A percentile compares a stretch with the other conserved stretches of the same genome.
These are phyloP conservation scores for Rhodofomes roseus DNA, from an alignment of 1,284 basidiomycete genomes.

Conservation along the genomic window DNA sequence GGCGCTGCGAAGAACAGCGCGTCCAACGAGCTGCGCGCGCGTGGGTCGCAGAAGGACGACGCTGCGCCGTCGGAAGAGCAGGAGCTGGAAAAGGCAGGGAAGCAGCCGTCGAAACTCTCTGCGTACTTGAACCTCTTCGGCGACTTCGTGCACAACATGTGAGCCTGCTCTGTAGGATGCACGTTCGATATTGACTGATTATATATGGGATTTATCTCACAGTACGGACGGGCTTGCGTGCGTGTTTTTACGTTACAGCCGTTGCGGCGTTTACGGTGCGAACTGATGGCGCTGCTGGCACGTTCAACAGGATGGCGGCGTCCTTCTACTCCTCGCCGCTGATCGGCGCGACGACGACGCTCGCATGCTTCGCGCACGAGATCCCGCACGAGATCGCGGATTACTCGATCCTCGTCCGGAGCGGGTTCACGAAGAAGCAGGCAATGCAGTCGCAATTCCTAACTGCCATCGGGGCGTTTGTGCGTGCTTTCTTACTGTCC, in stretches of 20 bases:
- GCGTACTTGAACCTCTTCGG: constrained; percentile 90
- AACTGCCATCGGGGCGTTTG: constrained; percentile 86
- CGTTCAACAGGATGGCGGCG: constrained; percentile 69
- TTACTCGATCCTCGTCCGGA: constrained; percentile 85
- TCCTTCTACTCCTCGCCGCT: constrained; percentile 88
- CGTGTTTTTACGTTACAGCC: constrained; percentile 27
- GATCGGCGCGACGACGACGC: constrained; percentile 85
- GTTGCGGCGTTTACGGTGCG: neutral
- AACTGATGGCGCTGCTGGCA: neutral
- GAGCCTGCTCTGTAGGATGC: constrained; percentile 23
- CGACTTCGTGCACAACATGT: constrained; percentile 88
- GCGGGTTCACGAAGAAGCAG: constrained; percentile 84
- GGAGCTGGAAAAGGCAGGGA: constrained; percentile 32
- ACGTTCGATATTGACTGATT: constrained; percentile 6
- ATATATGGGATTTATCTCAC: constrained; percentile 8
- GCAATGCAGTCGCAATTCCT: constrained; percentile 90
- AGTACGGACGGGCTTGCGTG: constrained; percentile 86
- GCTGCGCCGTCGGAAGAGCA: constrained; percentile 21
- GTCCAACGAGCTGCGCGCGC: constrained; percentile 30
- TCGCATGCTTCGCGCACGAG: constrained; percentile 90
- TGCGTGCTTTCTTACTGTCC: constrained; percentile 38
- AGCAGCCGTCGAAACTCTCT: constrained; percentile 71
- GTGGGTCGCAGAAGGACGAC: constrained; percentile 22
- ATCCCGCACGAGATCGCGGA: constrained; percentile 92
- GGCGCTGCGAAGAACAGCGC: constrained; percentile 28